A percentile compares a stretch with the other conserved stretches of the same genome.
These are phyloP conservation scores for Lactarius quietus DNA, from an alignment of 768 basidiomycete genomes.

Conservation along the genomic window DNA sequence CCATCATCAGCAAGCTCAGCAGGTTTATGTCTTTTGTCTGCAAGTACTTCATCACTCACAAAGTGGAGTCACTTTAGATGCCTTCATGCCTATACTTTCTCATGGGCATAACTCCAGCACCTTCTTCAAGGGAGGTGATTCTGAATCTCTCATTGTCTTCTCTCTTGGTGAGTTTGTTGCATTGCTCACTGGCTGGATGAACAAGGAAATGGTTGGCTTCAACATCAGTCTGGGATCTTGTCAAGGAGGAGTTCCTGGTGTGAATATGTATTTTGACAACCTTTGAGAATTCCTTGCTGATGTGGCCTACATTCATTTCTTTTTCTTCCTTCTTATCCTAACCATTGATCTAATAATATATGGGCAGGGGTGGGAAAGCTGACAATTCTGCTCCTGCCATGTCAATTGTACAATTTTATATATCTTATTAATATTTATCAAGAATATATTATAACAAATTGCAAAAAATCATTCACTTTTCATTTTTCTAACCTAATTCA, in stretches of 20 bases:
- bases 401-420: too few species aligned
- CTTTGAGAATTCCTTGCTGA: constrained; percentile 23
- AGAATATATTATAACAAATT: too few species aligned
- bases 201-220: constrained; percentile 26
- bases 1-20: constrained; percentile 28
- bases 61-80: constrained; percentile 28
- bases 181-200: constrained; percentile 28
- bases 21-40: constrained; percentile 28
- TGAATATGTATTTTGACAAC: constrained; percentile 27
- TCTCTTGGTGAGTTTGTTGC: constrained; percentile 26
- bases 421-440: too few species aligned
- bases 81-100: constrained; percentile 25
- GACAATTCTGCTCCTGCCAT: too few species aligned
- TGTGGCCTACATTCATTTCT: constrained; percentile 24
- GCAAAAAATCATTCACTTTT: too few species aligned
- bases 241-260: constrained; percentile 29
- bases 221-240: constrained; percentile 30
- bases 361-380: too few species aligned
- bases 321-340: constrained; percentile 14
- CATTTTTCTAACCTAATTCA: too few species aligned
- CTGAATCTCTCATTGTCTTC: constrained; percentile 28
- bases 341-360: too few species aligned
- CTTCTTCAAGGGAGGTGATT: constrained; percentile 31
- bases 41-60: constrained; percentile 26
- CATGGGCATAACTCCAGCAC: constrained; percentile 27